Evolutionary conservation across 169 alveolate genomes (phyloP), one percentile per base, ranked within the genome.

Genomic region (Plasmodium gaboni): DNA sequence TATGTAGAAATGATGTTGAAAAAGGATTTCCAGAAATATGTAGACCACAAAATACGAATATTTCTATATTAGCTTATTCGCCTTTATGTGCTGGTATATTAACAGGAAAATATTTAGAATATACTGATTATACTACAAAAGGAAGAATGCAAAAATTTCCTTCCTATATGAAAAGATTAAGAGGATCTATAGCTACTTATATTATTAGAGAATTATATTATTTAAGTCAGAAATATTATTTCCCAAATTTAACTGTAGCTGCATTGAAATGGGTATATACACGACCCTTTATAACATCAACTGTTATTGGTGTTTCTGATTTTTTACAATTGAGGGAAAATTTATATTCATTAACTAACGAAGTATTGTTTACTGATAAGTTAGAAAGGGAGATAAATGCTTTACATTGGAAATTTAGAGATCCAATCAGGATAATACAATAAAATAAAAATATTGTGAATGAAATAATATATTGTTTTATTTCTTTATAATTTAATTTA

Each of bases 371-470:
- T 68, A 95, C 96, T 32, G 97, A 95, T 73, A 86, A 76, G 72
- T 67, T 93, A 89, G 97, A 95, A 85, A 93, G 97, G 3, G 95
- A 93, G 65, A 93, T 95, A 61, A 95, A 95, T 85, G 95, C 89
- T 67, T 48, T 95, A 51, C 96, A 95, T 83, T 95, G 97, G 97
- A 94, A 94, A 80, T 94, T 96, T 95, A 88, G 97, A 19, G 97
- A 95, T 57, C 96, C 96, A 15, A 50, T 95, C 48, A 53, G 97
- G 53, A 94, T 94, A 24, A 87, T 94, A 51, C 97, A 95, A 53
- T 94, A 85, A 67, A 5, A 38, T 5, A 5, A 38, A 38, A 5
- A 38, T 38, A 38, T 38, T 38, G 46, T 1, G 7, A 38, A 5
- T 5, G 46, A 0, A 32, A 32, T 32, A 32, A 32, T 38, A 38